Conservation (phyloP, 2,329 filamentous ascomycete genomes). For the Raffaelea albimanens region DNA sequence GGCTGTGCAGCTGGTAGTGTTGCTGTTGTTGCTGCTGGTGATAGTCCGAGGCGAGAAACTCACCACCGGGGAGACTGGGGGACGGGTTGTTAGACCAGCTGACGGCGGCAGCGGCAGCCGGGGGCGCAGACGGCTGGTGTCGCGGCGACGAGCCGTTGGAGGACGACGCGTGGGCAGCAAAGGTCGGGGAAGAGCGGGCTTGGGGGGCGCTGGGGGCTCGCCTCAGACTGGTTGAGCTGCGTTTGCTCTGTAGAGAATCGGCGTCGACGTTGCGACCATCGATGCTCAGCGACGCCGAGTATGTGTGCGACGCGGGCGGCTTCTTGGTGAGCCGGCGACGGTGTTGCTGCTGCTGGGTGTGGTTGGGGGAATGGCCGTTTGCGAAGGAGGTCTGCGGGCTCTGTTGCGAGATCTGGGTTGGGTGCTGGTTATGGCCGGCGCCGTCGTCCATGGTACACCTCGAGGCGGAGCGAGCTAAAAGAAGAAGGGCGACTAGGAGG, state of each 20-base stretch:
- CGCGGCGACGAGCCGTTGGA: conserved; percentile 36
- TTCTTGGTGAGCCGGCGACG: conserved; percentile 57
- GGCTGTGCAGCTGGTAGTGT: background rate
- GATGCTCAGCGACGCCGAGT: conserved; percentile 39
- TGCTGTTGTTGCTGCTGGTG: conserved; percentile 4
- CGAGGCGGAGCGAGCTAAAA: background rate
- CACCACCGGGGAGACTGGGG: conserved; percentile 33
- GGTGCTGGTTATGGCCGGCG: conserved; percentile 18
- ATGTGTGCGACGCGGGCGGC: conserved; percentile 38
- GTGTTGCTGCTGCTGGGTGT: conserved; percentile 6
- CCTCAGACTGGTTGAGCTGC: conserved; percentile 53
- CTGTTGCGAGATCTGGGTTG: no score
- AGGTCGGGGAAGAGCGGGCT: conserved; percentile 26
- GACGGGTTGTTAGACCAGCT: conserved; percentile 30
- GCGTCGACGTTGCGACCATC: conserved; percentile 43
- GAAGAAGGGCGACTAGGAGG: background rate
- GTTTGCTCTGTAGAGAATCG: conserved; percentile 50
- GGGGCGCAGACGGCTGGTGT: conserved; percentile 26
- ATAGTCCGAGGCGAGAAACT: conserved; percentile 27
- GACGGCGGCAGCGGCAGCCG: conserved; percentile 2
- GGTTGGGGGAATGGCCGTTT: conserved; percentile 29
- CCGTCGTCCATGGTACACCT: conserved; percentile 33
- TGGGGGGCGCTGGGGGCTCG: conserved; percentile 51
- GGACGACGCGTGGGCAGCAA: conserved; percentile 36
- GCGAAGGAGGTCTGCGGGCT: conserved; percentile 23